phyloP scores from a whole-genome alignment of 2,329 filamentous ascomycete genomes.

The Trichoderma breve region DNA sequence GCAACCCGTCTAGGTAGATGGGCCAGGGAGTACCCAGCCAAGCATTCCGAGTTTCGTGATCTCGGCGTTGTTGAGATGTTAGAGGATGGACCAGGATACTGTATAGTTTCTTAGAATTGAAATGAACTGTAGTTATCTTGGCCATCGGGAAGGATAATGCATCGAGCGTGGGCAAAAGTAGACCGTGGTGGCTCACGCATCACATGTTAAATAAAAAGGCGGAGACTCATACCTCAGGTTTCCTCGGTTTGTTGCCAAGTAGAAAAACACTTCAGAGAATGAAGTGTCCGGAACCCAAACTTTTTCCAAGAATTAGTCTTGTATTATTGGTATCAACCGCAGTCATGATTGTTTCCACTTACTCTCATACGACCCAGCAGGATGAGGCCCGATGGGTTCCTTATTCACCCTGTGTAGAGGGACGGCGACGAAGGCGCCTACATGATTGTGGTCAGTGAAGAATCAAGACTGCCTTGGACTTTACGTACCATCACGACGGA shows the following conservation, averaged over 20 bases:
- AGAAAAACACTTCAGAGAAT: slow-evolving; percentile 37
- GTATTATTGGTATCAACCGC: not conserved
- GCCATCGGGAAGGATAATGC: not conserved
- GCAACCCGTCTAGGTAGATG: slow-evolving; percentile 33
- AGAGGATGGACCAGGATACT: slow-evolving; percentile 35
- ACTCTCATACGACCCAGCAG: slow-evolving; percentile 37
- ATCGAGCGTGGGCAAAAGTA: not conserved
- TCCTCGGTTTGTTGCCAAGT: slow-evolving; percentile 34
- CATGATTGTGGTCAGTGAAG: not conserved
- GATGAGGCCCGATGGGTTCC: slow-evolving; percentile 35
- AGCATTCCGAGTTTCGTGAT: slow-evolving; percentile 34
- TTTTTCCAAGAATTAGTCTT: slow-evolving; percentile 14
- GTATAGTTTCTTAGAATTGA: not conserved
- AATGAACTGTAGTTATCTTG: not conserved
- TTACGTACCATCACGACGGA: slow-evolving; percentile 33
- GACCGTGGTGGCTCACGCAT: not conserved
- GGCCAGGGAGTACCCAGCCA: slow-evolving; percentile 37
- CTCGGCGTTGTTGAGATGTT: slow-evolving; percentile 31
- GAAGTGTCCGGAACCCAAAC: slow-evolving; percentile 37
- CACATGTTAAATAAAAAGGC: not conserved
- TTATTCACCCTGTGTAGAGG: slow-evolving; percentile 34
- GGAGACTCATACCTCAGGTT: slow-evolving; percentile 27
- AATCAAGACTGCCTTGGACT: too few species aligned
- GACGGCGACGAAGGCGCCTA: slow-evolving; percentile 36
- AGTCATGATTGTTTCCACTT: slow-evolving; percentile 13